Percentiles rank a stretch among this genome's conserved stretches.
Evolutionary conservation across 1,284 basidiomycete genomes (phyloP).

Genomic region (Vanrija pseudolonga): DNA sequence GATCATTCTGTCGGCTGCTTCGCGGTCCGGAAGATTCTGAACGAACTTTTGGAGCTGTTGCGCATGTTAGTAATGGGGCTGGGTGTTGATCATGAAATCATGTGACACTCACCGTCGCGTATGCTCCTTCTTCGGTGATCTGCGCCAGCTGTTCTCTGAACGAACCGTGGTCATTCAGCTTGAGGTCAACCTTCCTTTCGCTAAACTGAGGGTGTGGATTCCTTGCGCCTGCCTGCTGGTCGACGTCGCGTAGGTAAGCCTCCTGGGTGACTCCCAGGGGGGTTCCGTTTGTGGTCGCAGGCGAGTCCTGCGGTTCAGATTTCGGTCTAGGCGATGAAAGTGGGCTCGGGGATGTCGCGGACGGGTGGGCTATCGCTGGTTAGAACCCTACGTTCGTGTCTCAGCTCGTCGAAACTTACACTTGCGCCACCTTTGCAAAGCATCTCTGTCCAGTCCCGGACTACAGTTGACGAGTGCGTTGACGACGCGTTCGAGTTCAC

Average conservation of each 20-base stretch:
- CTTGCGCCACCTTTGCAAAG: background rate
- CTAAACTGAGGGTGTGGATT: conserved; percentile 34
- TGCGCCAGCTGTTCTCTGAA: conserved; percentile 51
- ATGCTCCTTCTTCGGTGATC: conserved; percentile 73
- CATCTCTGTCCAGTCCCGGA: conserved; percentile 31
- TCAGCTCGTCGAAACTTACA: background rate
- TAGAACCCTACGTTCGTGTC: background rate
- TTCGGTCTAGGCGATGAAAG: too few species aligned
- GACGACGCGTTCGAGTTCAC: conserved; percentile 35
- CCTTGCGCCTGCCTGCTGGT: conserved; percentile 14
- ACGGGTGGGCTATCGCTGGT: too few species aligned
- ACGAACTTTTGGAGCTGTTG: conserved; percentile 59
- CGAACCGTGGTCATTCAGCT: conserved; percentile 31
- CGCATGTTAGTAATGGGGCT: too few species aligned
- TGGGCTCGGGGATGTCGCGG: too few species aligned
- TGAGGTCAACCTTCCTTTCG: too few species aligned
- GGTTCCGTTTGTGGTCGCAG: background rate
- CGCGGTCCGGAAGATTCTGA: conserved; percentile 70
- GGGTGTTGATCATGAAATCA: conserved; percentile 62
- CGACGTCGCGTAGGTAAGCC: conserved; percentile 14
- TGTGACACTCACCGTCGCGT: conserved; percentile 55
- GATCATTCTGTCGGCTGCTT: conserved; percentile 61
- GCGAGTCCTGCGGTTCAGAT: too few species aligned
- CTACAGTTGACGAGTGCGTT: conserved; percentile 40
- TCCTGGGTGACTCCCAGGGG: conserved; percentile 12